These are phyloP conservation scores for Apiospora saccharicola DNA, from an alignment of 2,329 filamentous ascomycete species.

Conservation along the genomic window DNA sequence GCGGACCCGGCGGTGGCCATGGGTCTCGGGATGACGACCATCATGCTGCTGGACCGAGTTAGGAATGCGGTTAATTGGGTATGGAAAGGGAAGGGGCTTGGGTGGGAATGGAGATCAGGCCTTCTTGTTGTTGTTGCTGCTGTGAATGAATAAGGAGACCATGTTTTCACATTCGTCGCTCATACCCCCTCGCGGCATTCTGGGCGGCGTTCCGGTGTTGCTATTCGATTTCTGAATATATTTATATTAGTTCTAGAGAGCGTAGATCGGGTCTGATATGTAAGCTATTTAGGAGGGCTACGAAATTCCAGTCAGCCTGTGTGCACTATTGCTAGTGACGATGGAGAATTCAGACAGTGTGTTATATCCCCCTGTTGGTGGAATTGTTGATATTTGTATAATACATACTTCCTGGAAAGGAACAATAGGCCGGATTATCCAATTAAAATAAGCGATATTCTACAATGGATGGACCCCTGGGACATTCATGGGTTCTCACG, in stretches of 20 bases:
- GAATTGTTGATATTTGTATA: not conserved
- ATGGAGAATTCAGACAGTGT: not conserved
- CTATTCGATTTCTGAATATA: slow-evolving; percentile 2
- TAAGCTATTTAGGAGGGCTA: not conserved
- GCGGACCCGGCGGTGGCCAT: slow-evolving; percentile 11
- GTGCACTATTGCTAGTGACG: not conserved
- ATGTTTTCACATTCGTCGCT: not conserved
- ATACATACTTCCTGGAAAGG: too few species aligned
- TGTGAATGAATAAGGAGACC: not conserved
- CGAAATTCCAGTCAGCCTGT: not conserved
- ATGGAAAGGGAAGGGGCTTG: not conserved
- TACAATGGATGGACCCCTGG: not conserved
- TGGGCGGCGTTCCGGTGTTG: slow-evolving; percentile 14
- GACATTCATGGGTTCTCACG: not conserved
- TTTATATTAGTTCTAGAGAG: not conserved
- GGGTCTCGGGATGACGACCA: slow-evolving; percentile 35
- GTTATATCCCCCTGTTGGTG: not conserved
- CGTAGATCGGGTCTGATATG: not conserved
- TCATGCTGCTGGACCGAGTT: slow-evolving; percentile 33
- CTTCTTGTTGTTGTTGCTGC: not conserved
- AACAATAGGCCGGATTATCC: too few species aligned
- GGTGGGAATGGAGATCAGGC: not conserved
- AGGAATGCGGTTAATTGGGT: not conserved
- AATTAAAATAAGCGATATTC: too few species aligned
- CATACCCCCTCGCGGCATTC: not conserved